Evolutionary conservation across 2,329 filamentous ascomycete genomes (phyloP).

Genomic region (Clathrospora elynae): DNA sequence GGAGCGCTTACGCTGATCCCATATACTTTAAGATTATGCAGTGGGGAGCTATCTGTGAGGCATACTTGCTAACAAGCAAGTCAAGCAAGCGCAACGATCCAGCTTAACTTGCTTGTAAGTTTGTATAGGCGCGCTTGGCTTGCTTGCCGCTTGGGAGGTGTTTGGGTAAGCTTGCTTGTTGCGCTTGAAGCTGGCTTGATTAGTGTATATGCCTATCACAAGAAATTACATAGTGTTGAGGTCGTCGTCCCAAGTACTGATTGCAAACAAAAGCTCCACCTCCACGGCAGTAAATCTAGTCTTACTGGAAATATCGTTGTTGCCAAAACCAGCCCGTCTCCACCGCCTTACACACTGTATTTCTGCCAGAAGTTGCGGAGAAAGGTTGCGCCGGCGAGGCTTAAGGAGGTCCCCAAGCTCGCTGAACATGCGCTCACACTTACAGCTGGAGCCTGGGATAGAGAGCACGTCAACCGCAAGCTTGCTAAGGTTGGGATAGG

Average conservation of each 20-base stretch:
- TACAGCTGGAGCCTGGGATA: too few relatives aligned
- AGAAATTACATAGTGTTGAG: constrained; percentile 2
- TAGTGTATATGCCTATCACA: constrained; percentile 1
- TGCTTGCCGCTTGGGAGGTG: neutral
- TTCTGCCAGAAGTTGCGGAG: too few relatives aligned
- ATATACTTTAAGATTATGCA: constrained; percentile 3
- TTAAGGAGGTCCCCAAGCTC: too few relatives aligned
- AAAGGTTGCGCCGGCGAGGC: too few relatives aligned
- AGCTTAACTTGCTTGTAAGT: constrained; percentile 1
- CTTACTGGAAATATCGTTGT: neutral
- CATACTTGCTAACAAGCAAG: constrained; percentile 1
- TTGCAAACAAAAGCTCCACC: neutral
- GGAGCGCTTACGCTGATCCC: neutral
- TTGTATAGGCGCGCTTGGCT: neutral
- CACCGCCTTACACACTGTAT: too few relatives aligned
- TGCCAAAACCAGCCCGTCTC: neutral
- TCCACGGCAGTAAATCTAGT: neutral
- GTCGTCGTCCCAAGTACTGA: neutral
- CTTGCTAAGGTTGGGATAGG: too few relatives aligned
- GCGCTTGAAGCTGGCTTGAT: constrained; percentile 1
- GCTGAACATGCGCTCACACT: too few relatives aligned
- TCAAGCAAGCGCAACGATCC: neutral
- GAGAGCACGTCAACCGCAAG: too few relatives aligned
- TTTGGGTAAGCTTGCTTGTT: neutral
- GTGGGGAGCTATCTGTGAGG: neutral